phyloP scores from a whole-genome alignment of 2,329 filamentous ascomycete genomes.

The Nigrospora sphaerica region DNA sequence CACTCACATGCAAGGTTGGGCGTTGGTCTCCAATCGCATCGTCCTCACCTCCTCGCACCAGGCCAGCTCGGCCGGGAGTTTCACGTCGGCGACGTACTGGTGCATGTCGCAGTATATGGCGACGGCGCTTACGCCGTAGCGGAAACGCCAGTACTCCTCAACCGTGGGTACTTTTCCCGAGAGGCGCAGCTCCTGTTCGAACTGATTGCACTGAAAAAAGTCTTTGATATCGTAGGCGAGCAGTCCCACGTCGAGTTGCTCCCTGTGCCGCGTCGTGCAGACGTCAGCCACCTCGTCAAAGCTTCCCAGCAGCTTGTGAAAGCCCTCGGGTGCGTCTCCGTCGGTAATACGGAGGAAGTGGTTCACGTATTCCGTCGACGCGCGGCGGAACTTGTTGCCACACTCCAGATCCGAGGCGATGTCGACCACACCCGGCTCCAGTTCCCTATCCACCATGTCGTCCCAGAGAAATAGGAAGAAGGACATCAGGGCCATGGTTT shows the following conservation, averaged over 20 bases:
- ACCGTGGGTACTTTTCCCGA: conserved; percentile 6
- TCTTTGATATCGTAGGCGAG: conserved; percentile 8
- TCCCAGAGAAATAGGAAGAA: conserved; percentile 12
- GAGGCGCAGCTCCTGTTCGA: conserved; percentile 11
- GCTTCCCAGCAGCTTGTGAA: conserved; percentile 7
- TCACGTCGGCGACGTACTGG: conserved; percentile 10
- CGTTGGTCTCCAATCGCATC: conserved; percentile 9
- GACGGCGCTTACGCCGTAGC: conserved; percentile 11
- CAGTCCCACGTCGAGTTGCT: conserved; percentile 5
- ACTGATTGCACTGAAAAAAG: conserved; percentile 10
- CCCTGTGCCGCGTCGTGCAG: conserved; percentile 1
- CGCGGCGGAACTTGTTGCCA: conserved; percentile 8
- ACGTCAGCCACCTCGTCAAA: conserved; percentile 7
- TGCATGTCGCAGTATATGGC: conserved; percentile 8
- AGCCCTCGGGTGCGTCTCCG: not conserved
- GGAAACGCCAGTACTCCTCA: conserved; percentile 12
- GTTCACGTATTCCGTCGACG: conserved; percentile 6
- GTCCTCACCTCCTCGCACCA: conserved; percentile 9
- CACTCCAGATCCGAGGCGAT: conserved; percentile 10
- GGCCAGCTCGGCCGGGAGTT: conserved; percentile 7
- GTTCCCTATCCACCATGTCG: conserved; percentile 12
- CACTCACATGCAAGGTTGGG: conserved; percentile 10
- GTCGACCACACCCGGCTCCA: conserved; percentile 6
- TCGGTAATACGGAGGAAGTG: not conserved
- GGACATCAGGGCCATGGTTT: conserved; percentile 11